Percentiles rank a stretch among this genome's conserved stretches.
phyloP scores from a whole-genome alignment of 345 rosid species.

The Eucalyptus caleyi region DNA sequence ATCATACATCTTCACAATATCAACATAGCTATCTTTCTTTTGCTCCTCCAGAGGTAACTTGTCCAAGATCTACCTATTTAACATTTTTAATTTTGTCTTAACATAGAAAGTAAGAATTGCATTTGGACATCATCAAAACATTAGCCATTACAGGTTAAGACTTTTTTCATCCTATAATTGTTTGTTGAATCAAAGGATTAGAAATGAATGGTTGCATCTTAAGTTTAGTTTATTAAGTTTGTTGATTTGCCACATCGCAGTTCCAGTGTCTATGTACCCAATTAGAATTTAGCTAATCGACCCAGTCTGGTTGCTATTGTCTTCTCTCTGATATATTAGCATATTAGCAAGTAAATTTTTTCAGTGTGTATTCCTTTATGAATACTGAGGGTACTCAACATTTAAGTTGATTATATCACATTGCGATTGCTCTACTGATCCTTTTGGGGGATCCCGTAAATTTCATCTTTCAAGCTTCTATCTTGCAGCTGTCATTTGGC shows the following conservation, averaged over 20 bases:
- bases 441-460: not conserved
- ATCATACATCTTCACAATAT: conserved; percentile 12
- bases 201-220: not conserved
- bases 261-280: not conserved
- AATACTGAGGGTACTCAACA: not conserved
- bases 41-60: conserved; percentile 82
- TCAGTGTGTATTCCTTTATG: not conserved
- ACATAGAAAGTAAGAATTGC: not conserved
- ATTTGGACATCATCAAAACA: not conserved
- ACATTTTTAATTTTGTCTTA: not conserved
- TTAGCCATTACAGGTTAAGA: not conserved
- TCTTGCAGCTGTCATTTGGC: conserved; percentile 55
- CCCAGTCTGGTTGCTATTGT: not conserved
- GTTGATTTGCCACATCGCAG: not conserved
- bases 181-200: not conserved
- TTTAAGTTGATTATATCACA: not conserved
- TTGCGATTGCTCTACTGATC: not conserved
- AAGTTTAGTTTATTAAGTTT: not conserved
- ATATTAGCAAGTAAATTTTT: not conserved
- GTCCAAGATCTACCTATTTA: not conserved
- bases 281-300: not conserved
- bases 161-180: not conserved
- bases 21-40: conserved; percentile 58
- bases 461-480: not conserved
- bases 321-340: not conserved